Evolutionary conservation across 208 protist genomes (phyloP).

Genomic region (Crithidia expoeki): DNA sequence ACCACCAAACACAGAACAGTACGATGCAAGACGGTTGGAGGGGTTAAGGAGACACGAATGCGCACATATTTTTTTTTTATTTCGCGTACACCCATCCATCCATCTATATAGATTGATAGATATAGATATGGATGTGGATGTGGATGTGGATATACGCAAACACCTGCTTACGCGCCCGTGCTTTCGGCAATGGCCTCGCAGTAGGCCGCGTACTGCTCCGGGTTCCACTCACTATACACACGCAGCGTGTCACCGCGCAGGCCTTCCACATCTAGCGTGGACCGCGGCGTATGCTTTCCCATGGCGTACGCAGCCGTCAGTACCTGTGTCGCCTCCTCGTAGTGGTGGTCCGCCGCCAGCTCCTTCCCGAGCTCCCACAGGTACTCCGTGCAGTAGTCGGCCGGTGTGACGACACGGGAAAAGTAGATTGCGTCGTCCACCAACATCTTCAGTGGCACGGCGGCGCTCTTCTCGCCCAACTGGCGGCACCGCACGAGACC

Average conservation of each 20-base stretch:
- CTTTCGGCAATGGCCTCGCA: conserved; percentile 35
- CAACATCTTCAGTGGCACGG: conserved; percentile 39
- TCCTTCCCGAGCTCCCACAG: conserved; percentile 82
- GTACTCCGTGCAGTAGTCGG: conserved; percentile 72
- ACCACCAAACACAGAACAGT: too few relatives aligned
- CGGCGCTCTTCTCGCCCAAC: conserved; percentile 10
- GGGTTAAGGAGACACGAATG: too few relatives aligned
- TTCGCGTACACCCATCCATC: too few relatives aligned
- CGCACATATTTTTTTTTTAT: too few relatives aligned
- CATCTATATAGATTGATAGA: too few relatives aligned
- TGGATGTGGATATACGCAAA: too few relatives aligned
- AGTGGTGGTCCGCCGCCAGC: conserved; percentile 47
- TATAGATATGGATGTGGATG: too few relatives aligned
- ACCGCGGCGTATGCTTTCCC: conserved; percentile 39
- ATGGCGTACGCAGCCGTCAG: conserved; percentile 50
- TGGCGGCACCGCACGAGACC: conserved; percentile 64
- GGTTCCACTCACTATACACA: conserved; percentile 66
- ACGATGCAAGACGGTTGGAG: too few relatives aligned
- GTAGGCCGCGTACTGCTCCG: conserved; percentile 60
- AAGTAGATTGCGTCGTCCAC: conserved; percentile 57
- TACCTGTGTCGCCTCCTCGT: conserved; percentile 45
- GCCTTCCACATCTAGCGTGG: conserved; percentile 41
- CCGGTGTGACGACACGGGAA: conserved; percentile 41
- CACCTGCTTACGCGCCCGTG: background rate
- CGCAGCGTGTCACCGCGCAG: conserved; percentile 48